Conservation (phyloP, 257 asterid genomes). For the Solanum raphanifolium region DNA sequence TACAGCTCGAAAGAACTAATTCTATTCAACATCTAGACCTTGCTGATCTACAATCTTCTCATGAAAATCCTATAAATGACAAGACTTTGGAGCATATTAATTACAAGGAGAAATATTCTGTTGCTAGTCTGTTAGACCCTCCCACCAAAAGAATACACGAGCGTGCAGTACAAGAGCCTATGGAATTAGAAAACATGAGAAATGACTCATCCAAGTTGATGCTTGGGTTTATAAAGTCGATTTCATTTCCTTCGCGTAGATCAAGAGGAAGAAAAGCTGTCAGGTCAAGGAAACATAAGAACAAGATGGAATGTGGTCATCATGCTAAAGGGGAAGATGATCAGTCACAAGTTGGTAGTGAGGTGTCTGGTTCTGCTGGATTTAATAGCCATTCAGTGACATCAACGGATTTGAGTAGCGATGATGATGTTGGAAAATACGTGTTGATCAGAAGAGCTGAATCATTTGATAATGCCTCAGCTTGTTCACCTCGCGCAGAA, state of each 20-base stretch:
- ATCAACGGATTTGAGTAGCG: conserved; percentile 1
- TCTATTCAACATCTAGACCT: conserved; percentile 14
- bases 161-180: not conserved
- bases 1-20: conserved; percentile 2
- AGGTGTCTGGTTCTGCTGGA: not conserved
- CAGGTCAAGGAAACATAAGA: not conserved
- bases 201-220: conserved; percentile 11
- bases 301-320: conserved; percentile 1
- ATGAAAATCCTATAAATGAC: not conserved
- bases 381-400: not conserved
- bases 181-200: not conserved
- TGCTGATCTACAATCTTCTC: not conserved
- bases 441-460: not conserved
- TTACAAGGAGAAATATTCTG: conserved; percentile 1
- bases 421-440: not conserved
- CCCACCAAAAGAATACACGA: not conserved
- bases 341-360: not conserved
- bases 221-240: conserved; percentile 40
- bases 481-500: not conserved
- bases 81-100: not conserved
- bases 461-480: conserved; percentile 8
- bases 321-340: conserved; percentile 3
- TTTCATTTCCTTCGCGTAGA: conserved; percentile 41
- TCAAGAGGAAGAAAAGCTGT: conserved; percentile 5
- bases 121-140: conserved; percentile 14